Evolutionary conservation across 495 filamentous ascomycete genomes (phyloP).

Genomic region (Rostrohypoxylon terebratum): DNA sequence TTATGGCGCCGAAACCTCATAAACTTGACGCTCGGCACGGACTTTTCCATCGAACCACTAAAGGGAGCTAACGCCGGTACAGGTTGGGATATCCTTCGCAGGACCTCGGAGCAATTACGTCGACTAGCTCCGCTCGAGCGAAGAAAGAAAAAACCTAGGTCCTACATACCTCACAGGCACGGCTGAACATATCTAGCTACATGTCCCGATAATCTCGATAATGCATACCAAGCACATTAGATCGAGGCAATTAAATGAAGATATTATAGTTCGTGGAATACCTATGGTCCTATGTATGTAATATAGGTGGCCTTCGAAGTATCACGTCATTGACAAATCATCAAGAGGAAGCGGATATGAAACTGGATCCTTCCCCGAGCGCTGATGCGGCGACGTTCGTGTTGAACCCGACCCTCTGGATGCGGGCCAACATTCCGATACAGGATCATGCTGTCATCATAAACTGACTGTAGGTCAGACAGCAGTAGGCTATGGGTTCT

Average conservation of each 20-base stretch:
- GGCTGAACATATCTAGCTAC: constrained; percentile 11
- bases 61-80: constrained; percentile 13
- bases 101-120: constrained; percentile 6
- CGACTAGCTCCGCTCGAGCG: neutral
- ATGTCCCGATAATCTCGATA: constrained; percentile 4
- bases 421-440: constrained; percentile 14
- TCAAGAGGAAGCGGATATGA: constrained; percentile 30
- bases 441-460: constrained; percentile 15
- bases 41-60: constrained; percentile 1
- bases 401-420: constrained; percentile 21
- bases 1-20: constrained; percentile 17
- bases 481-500: neutral
- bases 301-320: constrained; percentile 9
- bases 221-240: constrained; percentile 11
- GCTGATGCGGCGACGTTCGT: constrained; percentile 28
- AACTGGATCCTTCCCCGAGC: constrained; percentile 28
- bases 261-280: constrained; percentile 1
- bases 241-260: constrained; percentile 19
- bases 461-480: constrained; percentile 9
- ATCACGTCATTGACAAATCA: constrained; percentile 27
- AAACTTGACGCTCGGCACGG: constrained; percentile 25
- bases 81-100: constrained; percentile 9
- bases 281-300: neutral
- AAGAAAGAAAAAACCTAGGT: too few relatives aligned
- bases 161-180: neutral